Base-by-base conservation (phyloP, 2,329 filamentous ascomycete genomes). In the Alternaria brassicicola region DNA sequence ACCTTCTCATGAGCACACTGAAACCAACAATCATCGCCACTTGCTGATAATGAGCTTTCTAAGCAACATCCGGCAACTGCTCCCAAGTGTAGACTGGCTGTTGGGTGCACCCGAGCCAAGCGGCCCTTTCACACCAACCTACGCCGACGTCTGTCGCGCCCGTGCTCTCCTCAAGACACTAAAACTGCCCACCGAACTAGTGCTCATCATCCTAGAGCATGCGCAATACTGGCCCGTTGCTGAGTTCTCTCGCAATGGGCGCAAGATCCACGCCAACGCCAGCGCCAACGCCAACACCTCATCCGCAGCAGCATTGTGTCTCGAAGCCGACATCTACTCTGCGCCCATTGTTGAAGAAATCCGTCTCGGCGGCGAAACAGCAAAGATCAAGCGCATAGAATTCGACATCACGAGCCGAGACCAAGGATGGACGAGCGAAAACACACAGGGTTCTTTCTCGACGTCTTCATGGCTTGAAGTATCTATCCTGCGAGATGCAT, bases 391-490 rank as follows among this genome's bases (percentile, higher is more conserved):
- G 51, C 61, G 65, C 4, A 56, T 76, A 6, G 55, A 67, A 2
- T 76, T 74, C 39, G 43, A 61, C 2, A 46, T 75, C 10, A 48
- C 19, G 13, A 72, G 69, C 42, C 50, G 45, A 6, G 74, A 77
- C 48, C 74, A 77, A 47, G 74, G 74, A 3, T 76, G 74, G 74
- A 71, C 72, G 3, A 69, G 61, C 26, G 64, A 74, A 42, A 57
- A 58, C 8, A 70, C 66, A 4, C 30, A 50, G 12, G 70, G 70
- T 17, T 69, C 71, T 0, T 76, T 65, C 50, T 46, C 59, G 10
- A 74, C 71, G 4, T 72, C 71, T 3, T 75, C 72, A 3, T 76
- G 74, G 74, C 53, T 74, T 7, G 74, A 76, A 28, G 63, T 67
- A 1, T 73, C 70, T 7, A 74, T 76, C 13, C 31, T 75, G 6